A percentile compares a stretch with the other conserved stretches of the same genome.
These are phyloP conservation scores for Kwoniella dejecticola DNA, from an alignment of 768 basidiomycete species.

Conservation along the genomic window DNA sequence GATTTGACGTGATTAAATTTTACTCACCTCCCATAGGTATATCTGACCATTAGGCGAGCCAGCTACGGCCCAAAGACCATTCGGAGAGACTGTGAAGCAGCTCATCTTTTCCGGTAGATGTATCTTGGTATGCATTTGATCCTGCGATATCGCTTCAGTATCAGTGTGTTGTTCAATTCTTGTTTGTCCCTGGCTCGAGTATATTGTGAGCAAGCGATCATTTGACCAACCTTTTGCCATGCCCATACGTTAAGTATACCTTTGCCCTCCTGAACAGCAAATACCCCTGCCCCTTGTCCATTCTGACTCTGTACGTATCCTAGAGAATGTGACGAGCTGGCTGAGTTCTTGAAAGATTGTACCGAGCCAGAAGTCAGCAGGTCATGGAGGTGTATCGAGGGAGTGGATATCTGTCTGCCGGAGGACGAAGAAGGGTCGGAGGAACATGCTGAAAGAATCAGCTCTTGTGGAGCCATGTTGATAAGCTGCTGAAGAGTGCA, in stretches of 20 bases:
- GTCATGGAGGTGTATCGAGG: slow-evolving; percentile 73
- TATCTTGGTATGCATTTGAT: slow-evolving; percentile 82
- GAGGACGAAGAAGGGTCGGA: slow-evolving; percentile 28
- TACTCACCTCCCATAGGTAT: slow-evolving; percentile 94
- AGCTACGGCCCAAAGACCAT: slow-evolving; percentile 77
- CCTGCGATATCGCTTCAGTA: slow-evolving; percentile 60
- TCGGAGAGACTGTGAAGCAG: slow-evolving; percentile 72
- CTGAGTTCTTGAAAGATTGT: slow-evolving; percentile 82
- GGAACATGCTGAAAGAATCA: slow-evolving; percentile 51
- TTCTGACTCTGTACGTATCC: slow-evolving; percentile 68
- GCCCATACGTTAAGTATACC: slow-evolving; percentile 84
- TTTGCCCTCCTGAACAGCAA: slow-evolving; percentile 85
- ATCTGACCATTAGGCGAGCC: slow-evolving; percentile 86
- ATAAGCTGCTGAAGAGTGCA: background rate
- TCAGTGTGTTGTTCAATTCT: background rate
- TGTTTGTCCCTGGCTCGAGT: too few species aligned
- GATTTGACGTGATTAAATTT: too few species aligned
- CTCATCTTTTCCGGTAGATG: slow-evolving; percentile 87
- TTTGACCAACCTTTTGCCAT: slow-evolving; percentile 77
- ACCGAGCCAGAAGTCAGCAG: slow-evolving; percentile 59
- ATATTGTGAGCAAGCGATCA: background rate
- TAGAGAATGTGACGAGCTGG: slow-evolving; percentile 66
- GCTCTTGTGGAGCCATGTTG: slow-evolving; percentile 48
- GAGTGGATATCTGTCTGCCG: slow-evolving; percentile 20
- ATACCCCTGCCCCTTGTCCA: slow-evolving; percentile 78